Percentiles rank a stretch among this genome's conserved stretches.
Conservation (phyloP, 345 rosid species). For the Odontarrhena argentea region DNA sequence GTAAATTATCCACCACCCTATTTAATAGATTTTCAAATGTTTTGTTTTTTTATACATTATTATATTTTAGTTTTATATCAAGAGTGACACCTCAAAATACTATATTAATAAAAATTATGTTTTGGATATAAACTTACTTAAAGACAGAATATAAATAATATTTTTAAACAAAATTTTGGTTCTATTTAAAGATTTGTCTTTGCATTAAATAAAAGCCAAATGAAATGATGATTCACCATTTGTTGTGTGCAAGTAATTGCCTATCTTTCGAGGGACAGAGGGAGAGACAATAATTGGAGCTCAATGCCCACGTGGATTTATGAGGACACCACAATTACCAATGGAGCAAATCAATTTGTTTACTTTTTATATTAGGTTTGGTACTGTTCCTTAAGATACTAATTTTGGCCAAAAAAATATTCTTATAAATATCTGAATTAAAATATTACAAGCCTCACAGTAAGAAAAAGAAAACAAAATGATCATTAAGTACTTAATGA, state of each 20-base stretch:
- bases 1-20: no score
- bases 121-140: not conserved
- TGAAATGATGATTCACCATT: constrained; percentile 36
- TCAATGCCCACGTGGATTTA: constrained; percentile 34
- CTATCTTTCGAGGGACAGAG: constrained; percentile 24
- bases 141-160: not conserved
- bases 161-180: not conserved
- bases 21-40: no score
- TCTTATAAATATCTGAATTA: not conserved
- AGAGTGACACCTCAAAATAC: not conserved
- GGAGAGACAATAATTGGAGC: constrained; percentile 29
- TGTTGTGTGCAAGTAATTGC: constrained; percentile 46
- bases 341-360: not conserved
- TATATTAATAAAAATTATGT: not conserved
- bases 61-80: not conserved
- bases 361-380: constrained; percentile 2
- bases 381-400: not conserved
- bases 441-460: not conserved
- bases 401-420: not conserved
- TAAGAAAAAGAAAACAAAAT: not conserved
- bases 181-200: not conserved
- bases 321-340: constrained; percentile 27
- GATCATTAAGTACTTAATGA: not conserved
- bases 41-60: not conserved
- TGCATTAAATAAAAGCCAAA: not conserved